A percentile compares a stretch with the other conserved stretches of the same genome.
phyloP scores from a whole-genome alignment of 1,284 basidiomycete genomes.

The Schizophyllum amplum region DNA sequence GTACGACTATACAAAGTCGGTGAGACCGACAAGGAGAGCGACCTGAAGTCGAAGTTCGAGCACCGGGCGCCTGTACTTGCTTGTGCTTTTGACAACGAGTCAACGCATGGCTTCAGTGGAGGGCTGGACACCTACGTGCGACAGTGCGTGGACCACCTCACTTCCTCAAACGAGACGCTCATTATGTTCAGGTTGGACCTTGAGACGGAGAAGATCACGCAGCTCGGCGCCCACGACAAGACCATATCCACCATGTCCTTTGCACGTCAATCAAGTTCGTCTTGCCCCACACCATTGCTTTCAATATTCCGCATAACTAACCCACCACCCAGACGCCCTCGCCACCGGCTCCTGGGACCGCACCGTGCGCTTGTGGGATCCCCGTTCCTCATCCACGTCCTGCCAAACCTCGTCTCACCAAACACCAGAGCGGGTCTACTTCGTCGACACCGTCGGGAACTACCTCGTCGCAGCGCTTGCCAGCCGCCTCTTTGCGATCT shows the following conservation, averaged over 20 bases:
- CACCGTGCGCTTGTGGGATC: slow-evolving; percentile 83
- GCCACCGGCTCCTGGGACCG: slow-evolving; percentile 90
- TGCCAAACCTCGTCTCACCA: slow-evolving; percentile 51
- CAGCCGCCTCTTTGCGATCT: slow-evolving; percentile 82
- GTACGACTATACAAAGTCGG: slow-evolving; percentile 66
- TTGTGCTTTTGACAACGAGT: slow-evolving; percentile 53
- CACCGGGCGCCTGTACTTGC: slow-evolving; percentile 70
- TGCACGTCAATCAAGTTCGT: slow-evolving; percentile 15
- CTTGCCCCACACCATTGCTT: slow-evolving; percentile 1
- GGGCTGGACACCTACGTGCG: slow-evolving; percentile 70
- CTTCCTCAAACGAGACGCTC: neutral
- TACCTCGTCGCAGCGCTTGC: slow-evolving; percentile 88
- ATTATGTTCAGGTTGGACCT: slow-evolving; percentile 47
- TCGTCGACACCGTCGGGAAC: slow-evolving; percentile 66
- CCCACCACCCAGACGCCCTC: slow-evolving; percentile 47
- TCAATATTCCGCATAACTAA: neutral
- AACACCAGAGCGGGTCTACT: slow-evolving; percentile 80
- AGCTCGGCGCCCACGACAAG: slow-evolving; percentile 61
- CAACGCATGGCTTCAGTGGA: slow-evolving; percentile 59
- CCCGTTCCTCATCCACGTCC: slow-evolving; percentile 44
- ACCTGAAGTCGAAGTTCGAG: slow-evolving; percentile 68
- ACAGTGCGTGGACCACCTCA: slow-evolving; percentile 38
- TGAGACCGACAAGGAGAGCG: slow-evolving; percentile 35
- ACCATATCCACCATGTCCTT: slow-evolving; percentile 48
- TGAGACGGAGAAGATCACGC: slow-evolving; percentile 47